phyloP scores from a whole-genome alignment of 129 eudicot genomes.

The Glebionis coronaria region DNA sequence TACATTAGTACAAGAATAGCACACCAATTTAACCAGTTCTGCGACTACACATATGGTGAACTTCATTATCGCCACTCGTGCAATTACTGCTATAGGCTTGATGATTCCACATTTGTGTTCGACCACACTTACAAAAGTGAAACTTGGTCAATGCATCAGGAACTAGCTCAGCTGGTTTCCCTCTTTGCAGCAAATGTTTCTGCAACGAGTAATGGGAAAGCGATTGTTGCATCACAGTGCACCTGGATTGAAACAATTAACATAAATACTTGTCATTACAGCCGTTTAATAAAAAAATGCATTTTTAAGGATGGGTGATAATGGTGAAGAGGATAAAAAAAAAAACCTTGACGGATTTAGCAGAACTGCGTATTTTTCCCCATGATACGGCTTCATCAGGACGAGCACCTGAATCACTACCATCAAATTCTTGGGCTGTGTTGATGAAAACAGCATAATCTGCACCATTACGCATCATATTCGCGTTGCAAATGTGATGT shows the following conservation, averaged over 20 bases:
- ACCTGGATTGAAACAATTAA: slow-evolving; percentile 46
- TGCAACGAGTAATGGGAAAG: slow-evolving; percentile 81
- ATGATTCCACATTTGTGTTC: too few relatives aligned
- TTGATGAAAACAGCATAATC: slow-evolving; percentile 86
- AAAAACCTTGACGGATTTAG: slow-evolving; percentile 84
- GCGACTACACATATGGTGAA: neutral
- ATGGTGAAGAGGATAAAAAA: neutral
- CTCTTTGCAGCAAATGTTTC: slow-evolving; percentile 79
- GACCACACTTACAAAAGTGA: neutral
- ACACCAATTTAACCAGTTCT: neutral
- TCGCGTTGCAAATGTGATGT: slow-evolving; percentile 93
- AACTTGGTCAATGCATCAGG: slow-evolving; percentile 10
- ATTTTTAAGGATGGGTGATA: too few relatives aligned
- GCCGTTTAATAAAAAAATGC: too few relatives aligned
- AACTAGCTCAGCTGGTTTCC: slow-evolving; percentile 20
- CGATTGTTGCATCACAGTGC: slow-evolving; percentile 97
- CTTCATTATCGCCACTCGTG: neutral
- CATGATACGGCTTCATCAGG: slow-evolving; percentile 99
- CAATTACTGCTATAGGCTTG: neutral
- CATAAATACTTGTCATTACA: neutral
- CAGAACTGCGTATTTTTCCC: slow-evolving; percentile 90
- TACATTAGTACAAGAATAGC: neutral
- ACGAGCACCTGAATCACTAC: slow-evolving; percentile 96
- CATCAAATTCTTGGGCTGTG: slow-evolving; percentile 95
- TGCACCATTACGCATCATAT: slow-evolving; percentile 99